These are phyloP conservation scores for Fusarium agapanthi DNA, from an alignment of 2,329 filamentous ascomycete genomes.

Conservation along the genomic window DNA sequence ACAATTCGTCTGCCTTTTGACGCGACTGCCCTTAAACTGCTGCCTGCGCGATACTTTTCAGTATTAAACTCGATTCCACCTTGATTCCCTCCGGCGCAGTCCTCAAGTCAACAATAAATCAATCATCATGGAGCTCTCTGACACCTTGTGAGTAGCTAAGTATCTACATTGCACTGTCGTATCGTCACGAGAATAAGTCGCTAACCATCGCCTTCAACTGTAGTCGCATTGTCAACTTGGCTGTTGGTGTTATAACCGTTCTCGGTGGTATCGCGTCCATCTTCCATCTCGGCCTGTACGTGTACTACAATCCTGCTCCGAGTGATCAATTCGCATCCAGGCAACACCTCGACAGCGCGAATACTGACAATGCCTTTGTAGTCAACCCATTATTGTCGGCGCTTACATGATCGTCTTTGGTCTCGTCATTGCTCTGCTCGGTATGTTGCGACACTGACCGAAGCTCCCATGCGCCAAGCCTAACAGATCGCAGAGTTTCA, in stretches of 20 bases:
- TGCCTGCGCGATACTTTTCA: constrained; percentile 32
- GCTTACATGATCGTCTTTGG: constrained; percentile 93
- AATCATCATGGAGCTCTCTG: constrained; percentile 84
- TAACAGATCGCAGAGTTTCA: constrained; percentile 75
- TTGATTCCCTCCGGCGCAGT: constrained; percentile 20
- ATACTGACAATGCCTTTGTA: constrained; percentile 30
- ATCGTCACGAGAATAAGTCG: constrained; percentile 29
- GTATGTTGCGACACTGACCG: constrained; percentile 46
- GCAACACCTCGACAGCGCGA: neutral
- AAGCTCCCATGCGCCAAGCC: neutral
- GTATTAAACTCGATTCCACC: constrained; percentile 5
- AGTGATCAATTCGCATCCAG: neutral
- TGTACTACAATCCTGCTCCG: neutral
- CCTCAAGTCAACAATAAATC: constrained; percentile 5
- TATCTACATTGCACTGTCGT: constrained; percentile 7
- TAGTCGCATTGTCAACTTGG: constrained; percentile 95
- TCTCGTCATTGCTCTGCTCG: constrained; percentile 75
- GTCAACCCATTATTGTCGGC: constrained; percentile 73
- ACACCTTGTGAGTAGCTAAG: constrained; percentile 80
- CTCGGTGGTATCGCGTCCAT: constrained; percentile 82
- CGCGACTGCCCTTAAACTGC: constrained; percentile 28
- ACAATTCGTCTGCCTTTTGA: constrained; percentile 32
- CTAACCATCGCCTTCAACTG: constrained; percentile 47
- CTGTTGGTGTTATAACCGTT: constrained; percentile 84
- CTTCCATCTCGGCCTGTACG: constrained; percentile 69